Percentiles rank a stretch among this genome's conserved stretches.
Evolutionary conservation across 1,284 basidiomycete species (phyloP).

Genomic region (Porogramme epimiltina): DNA sequence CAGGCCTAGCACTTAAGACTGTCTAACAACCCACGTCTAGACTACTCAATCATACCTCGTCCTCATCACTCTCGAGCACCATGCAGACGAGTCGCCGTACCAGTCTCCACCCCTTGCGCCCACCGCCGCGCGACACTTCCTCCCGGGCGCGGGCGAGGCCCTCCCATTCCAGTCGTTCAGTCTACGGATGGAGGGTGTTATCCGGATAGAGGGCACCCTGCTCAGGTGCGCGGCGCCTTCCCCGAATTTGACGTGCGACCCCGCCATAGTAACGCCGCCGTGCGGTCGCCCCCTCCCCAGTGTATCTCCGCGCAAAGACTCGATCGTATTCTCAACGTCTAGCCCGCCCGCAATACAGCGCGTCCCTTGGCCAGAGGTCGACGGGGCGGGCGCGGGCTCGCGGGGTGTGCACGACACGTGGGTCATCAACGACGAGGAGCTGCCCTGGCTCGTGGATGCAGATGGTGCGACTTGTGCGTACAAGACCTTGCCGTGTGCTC

Average conservation of each 20-base stretch:
- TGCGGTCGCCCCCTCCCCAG: no score
- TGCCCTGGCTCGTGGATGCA: slow-evolving; percentile 71
- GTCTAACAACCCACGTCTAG: slow-evolving; percentile 39
- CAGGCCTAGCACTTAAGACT: not conserved
- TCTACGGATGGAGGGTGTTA: slow-evolving; percentile 80
- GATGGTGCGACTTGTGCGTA: slow-evolving; percentile 49
- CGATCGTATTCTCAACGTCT: slow-evolving; percentile 72
- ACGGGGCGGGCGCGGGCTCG: slow-evolving; percentile 13
- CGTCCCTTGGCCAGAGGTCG: slow-evolving; percentile 75
- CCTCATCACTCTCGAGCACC: slow-evolving; percentile 68
- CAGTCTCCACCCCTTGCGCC: slow-evolving; percentile 51
- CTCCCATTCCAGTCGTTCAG: slow-evolving; percentile 63
- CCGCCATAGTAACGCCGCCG: no score
- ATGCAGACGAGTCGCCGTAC: slow-evolving; percentile 58
- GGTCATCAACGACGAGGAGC: slow-evolving; percentile 67
- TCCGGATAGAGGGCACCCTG: slow-evolving; percentile 76
- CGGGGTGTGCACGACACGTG: slow-evolving; percentile 64
- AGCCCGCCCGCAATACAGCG: slow-evolving; percentile 73
- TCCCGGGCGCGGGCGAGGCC: slow-evolving; percentile 80
- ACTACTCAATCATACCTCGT: slow-evolving; percentile 81
- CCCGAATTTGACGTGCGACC: not conserved
- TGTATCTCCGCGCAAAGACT: slow-evolving; percentile 69
- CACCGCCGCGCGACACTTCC: slow-evolving; percentile 65
- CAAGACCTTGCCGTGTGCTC: no score
- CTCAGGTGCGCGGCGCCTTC: slow-evolving; percentile 50